Evolutionary conservation across 805 yeast genomes (phyloP).

Genomic region (Kodamaea sagamina): DNA sequence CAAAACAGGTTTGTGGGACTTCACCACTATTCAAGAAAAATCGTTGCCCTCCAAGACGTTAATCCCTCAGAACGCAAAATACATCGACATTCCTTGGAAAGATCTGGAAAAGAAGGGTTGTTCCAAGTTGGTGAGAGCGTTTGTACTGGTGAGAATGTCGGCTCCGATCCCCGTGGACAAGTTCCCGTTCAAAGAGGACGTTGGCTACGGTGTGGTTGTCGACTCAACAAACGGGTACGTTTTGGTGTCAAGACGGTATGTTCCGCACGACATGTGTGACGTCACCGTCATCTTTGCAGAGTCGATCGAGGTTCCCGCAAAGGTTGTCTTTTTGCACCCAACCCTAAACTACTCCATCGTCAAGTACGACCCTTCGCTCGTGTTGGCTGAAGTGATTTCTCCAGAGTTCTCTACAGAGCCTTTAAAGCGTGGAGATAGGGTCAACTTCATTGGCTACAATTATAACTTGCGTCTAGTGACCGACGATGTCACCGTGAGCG

Average conservation of each 20-base stretch:
- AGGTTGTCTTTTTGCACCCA: constrained; percentile 83
- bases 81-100: constrained; percentile 66
- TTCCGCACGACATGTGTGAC: constrained; percentile 83
- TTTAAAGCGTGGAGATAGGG: constrained; percentile 72
- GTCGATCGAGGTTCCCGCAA: constrained; percentile 75
- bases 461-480: constrained; percentile 67
- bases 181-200: constrained; percentile 58
- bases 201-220: constrained; percentile 75
- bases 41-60: constrained; percentile 58
- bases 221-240: constrained; percentile 82
- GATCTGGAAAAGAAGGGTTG: constrained; percentile 45
- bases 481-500: constrained; percentile 75
- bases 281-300: constrained; percentile 81
- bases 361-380: constrained; percentile 75
- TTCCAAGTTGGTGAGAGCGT: constrained; percentile 59
- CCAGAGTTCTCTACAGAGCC: constrained; percentile 61
- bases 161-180: constrained; percentile 78
- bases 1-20: constrained; percentile 58
- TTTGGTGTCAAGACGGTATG: constrained; percentile 71
- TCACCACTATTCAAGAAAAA: constrained; percentile 53
- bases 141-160: constrained; percentile 67
- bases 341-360: constrained; percentile 82
- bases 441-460: constrained; percentile 80
- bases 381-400: constrained; percentile 68
- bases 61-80: constrained; percentile 64